Evolutionary conservation across 1,284 basidiomycete genomes (phyloP).

Genomic region (Sanghuangporus sanghuang): DNA sequence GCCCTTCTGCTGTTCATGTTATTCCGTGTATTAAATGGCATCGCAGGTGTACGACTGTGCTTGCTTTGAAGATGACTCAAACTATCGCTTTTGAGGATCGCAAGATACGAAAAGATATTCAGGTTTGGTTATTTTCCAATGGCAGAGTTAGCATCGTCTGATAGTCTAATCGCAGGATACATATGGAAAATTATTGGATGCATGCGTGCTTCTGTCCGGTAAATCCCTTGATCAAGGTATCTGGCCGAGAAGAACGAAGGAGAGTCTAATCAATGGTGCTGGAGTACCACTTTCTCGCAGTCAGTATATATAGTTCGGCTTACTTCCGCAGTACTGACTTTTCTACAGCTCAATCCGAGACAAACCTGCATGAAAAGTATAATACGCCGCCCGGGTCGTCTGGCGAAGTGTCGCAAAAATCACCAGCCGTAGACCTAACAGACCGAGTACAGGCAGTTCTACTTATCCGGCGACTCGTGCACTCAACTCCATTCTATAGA

Average conservation of each 20-base stretch:
- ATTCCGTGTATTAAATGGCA: neutral
- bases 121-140: constrained; percentile 41
- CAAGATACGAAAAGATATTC: constrained; percentile 84
- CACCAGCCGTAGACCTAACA: neutral
- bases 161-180: constrained; percentile 52
- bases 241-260: constrained; percentile 72
- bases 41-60: constrained; percentile 68
- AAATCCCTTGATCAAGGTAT: constrained; percentile 72
- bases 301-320: constrained; percentile 20
- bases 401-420: constrained; percentile 1
- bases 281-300: constrained; percentile 58
- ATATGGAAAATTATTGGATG: constrained; percentile 82
- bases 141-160: neutral
- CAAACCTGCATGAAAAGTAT: constrained; percentile 14
- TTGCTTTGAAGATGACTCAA: constrained; percentile 83
- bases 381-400: neutral
- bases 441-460: constrained; percentile 2
- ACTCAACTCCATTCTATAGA: constrained; percentile 33
- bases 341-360: constrained; percentile 14
- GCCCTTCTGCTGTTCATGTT: constrained; percentile 50
- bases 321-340: neutral
- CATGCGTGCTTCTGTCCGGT: constrained; percentile 69
- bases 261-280: constrained; percentile 57
- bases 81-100: constrained; percentile 89
- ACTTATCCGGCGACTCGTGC: neutral